Percentiles rank a stretch among this genome's conserved stretches.
phyloP scores from a whole-genome alignment of 306 rosid species.

The Casuarina equisetifolia region DNA sequence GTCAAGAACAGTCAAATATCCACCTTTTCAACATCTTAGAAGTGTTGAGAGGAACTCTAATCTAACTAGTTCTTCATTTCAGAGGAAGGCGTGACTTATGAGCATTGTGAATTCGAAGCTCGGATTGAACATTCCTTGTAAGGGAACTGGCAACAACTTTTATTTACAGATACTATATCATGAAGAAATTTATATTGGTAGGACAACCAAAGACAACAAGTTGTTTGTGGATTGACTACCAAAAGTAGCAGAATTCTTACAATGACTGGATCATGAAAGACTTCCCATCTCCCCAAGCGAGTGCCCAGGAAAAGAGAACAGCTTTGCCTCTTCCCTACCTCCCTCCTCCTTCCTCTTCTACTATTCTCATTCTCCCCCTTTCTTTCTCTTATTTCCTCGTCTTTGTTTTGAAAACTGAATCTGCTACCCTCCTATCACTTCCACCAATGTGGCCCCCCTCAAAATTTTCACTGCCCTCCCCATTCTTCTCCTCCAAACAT shows the following conservation, averaged over 20 bases:
- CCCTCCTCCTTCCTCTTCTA: no score
- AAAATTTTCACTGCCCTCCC: no score
- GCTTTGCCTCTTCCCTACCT: background rate
- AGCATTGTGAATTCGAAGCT: background rate
- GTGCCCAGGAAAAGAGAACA: background rate
- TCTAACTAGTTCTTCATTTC: background rate
- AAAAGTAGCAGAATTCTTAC: background rate
- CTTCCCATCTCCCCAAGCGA: no score
- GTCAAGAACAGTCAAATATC: background rate
- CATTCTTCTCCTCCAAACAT: no score
- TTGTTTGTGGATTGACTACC: slow-evolving; percentile 7
- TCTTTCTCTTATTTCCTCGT: no score
- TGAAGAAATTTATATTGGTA: background rate
- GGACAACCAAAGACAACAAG: background rate
- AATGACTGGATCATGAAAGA: background rate
- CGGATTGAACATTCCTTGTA: background rate
- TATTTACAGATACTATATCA: background rate
- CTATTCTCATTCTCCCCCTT: no score
- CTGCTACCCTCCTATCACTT: no score
- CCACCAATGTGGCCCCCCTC: no score
- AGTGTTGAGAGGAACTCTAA: background rate
- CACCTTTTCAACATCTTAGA: background rate
- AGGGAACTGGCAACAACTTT: background rate
- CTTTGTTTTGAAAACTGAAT: no score
- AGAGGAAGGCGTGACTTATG: background rate